Evolutionary conservation across 805 yeast species (phyloP).

Genomic region (Brettanomyces nanus): DNA sequence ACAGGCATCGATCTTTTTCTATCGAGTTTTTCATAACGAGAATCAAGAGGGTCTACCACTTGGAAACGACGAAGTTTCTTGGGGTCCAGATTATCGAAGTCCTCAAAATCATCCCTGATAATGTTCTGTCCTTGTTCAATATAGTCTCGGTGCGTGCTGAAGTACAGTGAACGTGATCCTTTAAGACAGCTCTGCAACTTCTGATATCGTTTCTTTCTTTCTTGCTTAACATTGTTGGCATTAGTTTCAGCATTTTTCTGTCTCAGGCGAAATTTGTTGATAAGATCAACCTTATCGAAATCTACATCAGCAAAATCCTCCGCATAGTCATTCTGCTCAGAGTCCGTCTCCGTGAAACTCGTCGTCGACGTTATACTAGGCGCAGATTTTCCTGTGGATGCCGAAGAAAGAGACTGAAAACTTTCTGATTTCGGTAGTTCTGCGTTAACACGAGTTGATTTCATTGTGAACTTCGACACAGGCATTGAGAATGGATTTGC

Average conservation of each 20-base stretch:
- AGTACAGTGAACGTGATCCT: background rate
- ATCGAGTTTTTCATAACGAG: constrained; percentile 5
- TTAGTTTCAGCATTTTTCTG: constrained; percentile 12
- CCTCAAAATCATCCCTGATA: constrained; percentile 21
- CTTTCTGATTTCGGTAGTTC: constrained; percentile 15
- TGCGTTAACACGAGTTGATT: background rate
- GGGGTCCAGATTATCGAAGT: constrained; percentile 16
- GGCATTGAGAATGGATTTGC: constrained; percentile 8
- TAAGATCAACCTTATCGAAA: constrained; percentile 9
- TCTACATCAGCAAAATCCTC: constrained; percentile 20
- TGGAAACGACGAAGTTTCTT: constrained; percentile 16
- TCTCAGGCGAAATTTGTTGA: constrained; percentile 11
- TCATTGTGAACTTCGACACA: constrained; percentile 9
- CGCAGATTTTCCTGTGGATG: constrained; percentile 14
- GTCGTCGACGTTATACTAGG: constrained; percentile 7
- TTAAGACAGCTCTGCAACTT: background rate
- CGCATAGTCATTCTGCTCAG: constrained; percentile 26
- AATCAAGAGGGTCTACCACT: constrained; percentile 5
- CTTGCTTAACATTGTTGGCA: constrained; percentile 9
- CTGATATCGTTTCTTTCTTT: constrained; percentile 2
- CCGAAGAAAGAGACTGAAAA: constrained; percentile 18
- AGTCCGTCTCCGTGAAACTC: constrained; percentile 21
- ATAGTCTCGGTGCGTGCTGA: constrained; percentile 3
- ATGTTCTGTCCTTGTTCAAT: constrained; percentile 18
- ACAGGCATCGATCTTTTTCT: constrained; percentile 22